Evolutionary conservation across 1,139 yeast species (phyloP), one percentile per base, ranked within the genome.

Genomic region (Pichia sp.): DNA sequence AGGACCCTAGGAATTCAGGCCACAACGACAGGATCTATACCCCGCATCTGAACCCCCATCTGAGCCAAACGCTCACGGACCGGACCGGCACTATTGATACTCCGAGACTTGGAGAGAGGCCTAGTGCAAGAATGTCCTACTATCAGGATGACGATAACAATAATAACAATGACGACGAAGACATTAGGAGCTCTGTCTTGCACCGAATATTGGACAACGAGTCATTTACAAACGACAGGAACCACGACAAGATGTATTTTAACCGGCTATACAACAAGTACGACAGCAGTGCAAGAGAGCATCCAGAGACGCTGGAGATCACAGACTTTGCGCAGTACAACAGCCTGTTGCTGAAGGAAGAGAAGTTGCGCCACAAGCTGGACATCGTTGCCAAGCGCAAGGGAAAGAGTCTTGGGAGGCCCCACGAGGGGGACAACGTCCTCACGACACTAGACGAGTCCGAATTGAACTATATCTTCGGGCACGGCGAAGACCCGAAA

Each of bases 261-360:
- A 63, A 66, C 7, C 62, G 62, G 20, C 53, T 67, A 5, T 71
- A 69, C 52, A 58, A 62, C 14, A 55, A 54, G 20, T 60, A 62
- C 45, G 52, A 58, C 6, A 40, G 40, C 42, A 17, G 14, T 4
- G 29, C 29, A 5, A 20, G 50, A 14, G 10, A 38, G 3, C 27
- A 40, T 16, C 40, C 50, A 30, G 48, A 45, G 4, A 41, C 50
- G 6, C 24, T 54, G 1, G 60, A 59, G 1, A 52, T 64, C 8
- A 62, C 67, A 3, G 80, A 76, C 50, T 76, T 74, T 58, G 75
- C 72, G 29, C 64, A 62, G 29, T 76, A 75, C 57, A 71, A 71
- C 47, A 67, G 62, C 16, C 60, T 67, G 33, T 64, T 74, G 0
- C 69, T 70, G 20, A 61, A 67, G 38, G 76, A 73, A 44, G 68